Conservation (phyloP, 768 basidiomycete genomes). For the Podaxis mareebaensis region DNA sequence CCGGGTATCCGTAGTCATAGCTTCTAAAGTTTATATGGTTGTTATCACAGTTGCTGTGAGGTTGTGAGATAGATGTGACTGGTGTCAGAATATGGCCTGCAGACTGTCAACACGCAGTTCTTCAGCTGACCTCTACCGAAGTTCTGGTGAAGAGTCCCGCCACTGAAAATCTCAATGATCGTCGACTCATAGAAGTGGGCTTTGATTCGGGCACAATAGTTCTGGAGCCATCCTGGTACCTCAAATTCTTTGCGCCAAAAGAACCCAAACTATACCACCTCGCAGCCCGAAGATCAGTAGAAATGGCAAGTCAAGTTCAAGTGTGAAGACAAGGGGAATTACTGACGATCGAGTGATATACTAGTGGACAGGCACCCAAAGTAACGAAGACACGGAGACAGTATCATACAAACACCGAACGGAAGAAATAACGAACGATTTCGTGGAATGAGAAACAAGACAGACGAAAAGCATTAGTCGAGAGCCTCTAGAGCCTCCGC, state of each 20-base stretch:
- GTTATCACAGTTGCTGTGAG: background rate
- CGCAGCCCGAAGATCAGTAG: too few species aligned
- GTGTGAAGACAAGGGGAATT: background rate
- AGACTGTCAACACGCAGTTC: background rate
- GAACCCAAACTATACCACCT: too few species aligned
- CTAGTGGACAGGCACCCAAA: background rate
- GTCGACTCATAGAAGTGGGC: background rate
- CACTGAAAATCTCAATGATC: background rate
- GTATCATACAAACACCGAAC: background rate
- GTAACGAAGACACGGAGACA: background rate
- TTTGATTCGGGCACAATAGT: too few species aligned
- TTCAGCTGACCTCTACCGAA: background rate
- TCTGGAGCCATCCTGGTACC: too few species aligned
- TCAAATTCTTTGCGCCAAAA: too few species aligned
- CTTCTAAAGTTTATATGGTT: background rate
- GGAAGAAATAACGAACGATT: background rate
- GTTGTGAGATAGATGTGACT: background rate
- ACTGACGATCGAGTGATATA: background rate
- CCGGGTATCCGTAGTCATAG: too few species aligned
- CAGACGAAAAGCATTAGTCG: background rate
- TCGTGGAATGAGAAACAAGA: background rate
- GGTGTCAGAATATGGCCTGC: background rate
- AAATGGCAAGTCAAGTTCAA: background rate
- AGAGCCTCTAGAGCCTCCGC: conserved; percentile 15
- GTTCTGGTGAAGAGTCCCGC: background rate